These are phyloP conservation scores for Colletotrichum lentis DNA, from an alignment of 2,329 filamentous ascomycete genomes.

Conservation along the genomic window DNA sequence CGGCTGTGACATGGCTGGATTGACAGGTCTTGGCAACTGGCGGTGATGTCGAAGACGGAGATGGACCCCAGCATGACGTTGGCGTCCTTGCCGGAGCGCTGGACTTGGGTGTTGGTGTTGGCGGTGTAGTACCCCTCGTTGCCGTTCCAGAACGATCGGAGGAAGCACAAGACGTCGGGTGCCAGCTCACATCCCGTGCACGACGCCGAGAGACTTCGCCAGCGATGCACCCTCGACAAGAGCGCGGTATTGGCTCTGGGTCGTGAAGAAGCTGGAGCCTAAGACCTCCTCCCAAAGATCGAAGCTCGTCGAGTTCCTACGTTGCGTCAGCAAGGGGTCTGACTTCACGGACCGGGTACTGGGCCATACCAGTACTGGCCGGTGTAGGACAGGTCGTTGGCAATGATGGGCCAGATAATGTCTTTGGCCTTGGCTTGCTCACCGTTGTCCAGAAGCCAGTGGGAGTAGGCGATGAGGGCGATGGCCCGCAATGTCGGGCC, in stretches of 20 bases:
- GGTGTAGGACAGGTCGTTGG: conserved; percentile 66
- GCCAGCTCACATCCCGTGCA: conserved; percentile 61
- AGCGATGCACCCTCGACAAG: conserved; percentile 58
- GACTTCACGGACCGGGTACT: background rate
- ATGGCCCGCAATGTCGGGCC: conserved; percentile 67
- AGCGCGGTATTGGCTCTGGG: conserved; percentile 63
- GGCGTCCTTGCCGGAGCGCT: conserved; percentile 63
- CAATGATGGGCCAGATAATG: conserved; percentile 63
- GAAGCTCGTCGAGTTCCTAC: conserved; percentile 60
- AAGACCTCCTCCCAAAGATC: conserved; percentile 70
- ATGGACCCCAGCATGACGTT: conserved; percentile 62
- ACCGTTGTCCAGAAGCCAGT: conserved; percentile 59
- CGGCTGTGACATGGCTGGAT: conserved; percentile 64
- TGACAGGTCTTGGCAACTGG: conserved; percentile 59
- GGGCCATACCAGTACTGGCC: conserved; percentile 56
- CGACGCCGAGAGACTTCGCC: conserved; percentile 57
- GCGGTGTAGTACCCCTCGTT: conserved; percentile 57
- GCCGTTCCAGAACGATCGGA: conserved; percentile 66
- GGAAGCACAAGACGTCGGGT: conserved; percentile 60
- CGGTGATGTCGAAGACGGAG: conserved; percentile 59
- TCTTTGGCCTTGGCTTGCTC: conserved; percentile 50
- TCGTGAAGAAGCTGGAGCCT: conserved; percentile 67
- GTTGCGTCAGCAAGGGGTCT: background rate
- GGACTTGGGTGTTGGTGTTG: conserved; percentile 58
- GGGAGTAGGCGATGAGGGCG: conserved; percentile 62